Conservation (phyloP, 352 stramenopile species). For the Phytophthora hybrid region DNA sequence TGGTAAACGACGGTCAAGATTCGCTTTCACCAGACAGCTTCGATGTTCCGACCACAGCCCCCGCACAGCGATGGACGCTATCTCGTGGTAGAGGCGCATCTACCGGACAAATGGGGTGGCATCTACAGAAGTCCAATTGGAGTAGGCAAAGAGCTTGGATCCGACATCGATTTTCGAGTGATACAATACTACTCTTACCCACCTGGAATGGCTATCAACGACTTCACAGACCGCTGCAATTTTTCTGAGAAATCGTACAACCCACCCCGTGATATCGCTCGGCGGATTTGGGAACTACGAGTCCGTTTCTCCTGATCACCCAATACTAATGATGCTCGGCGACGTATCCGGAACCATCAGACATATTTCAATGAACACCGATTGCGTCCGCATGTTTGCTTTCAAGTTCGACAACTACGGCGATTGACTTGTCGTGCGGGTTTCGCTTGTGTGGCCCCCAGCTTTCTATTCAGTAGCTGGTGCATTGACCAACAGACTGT, state of each 20-base stretch:
- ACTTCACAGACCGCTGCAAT: not conserved
- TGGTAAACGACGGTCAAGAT: not conserved
- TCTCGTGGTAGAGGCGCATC: not conserved
- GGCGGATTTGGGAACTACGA: not conserved
- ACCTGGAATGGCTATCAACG: not conserved
- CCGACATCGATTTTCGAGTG: not conserved
- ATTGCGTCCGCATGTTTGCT: slow-evolving; percentile 1
- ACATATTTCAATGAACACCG: not conserved
- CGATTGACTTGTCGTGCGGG: not conserved
- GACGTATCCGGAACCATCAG: not conserved
- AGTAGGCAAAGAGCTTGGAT: not conserved
- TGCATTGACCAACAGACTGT: not conserved
- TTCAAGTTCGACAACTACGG: not conserved
- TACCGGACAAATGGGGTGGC: not conserved
- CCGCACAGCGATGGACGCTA: not conserved
- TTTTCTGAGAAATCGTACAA: not conserved
- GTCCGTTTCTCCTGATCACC: not conserved
- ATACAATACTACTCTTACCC: not conserved
- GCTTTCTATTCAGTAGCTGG: not conserved
- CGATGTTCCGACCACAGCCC: not conserved
- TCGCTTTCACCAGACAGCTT: not conserved
- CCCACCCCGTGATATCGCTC: not conserved
- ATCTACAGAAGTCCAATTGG: not conserved
- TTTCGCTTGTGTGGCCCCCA: not conserved
- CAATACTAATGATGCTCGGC: slow-evolving; percentile 6